Evolutionary conservation across 139 green algal genomes (phyloP).

Genomic region (Haematococcus lacustris): DNA sequence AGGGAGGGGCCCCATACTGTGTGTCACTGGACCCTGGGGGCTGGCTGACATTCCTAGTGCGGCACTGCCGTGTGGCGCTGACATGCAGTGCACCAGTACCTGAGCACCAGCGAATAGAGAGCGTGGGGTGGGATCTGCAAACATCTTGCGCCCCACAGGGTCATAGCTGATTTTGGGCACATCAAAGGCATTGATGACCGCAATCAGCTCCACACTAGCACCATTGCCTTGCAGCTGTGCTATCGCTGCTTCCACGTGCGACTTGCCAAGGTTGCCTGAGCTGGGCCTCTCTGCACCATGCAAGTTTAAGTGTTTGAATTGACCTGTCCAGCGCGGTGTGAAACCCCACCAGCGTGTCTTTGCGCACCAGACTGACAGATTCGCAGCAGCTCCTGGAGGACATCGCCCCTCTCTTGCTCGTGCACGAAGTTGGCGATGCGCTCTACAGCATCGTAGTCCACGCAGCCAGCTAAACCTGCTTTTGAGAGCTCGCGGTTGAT

Average conservation of each 20-base stretch:
- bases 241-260: slow-evolving; percentile 2
- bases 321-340: neutral
- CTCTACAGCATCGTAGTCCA: neutral
- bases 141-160: slow-evolving; percentile 46
- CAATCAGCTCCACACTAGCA: slow-evolving; percentile 19
- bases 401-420: neutral
- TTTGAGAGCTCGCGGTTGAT: no score
- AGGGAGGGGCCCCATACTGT: no score
- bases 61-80: neutral
- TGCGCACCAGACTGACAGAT: slow-evolving; percentile 6
- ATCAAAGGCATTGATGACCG: slow-evolving; percentile 50
- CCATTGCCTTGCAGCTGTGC: slow-evolving; percentile 1
- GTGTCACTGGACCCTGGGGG: no score
- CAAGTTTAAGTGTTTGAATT: neutral
- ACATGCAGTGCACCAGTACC: slow-evolving; percentile 5
- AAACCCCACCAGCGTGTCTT: neutral
- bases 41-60: no score
- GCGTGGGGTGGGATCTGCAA: slow-evolving; percentile 26
- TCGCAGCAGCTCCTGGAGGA: neutral
- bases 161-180: slow-evolving; percentile 56
- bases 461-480: slow-evolving; percentile 4
- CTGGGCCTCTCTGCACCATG: neutral
- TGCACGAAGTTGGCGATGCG: neutral
- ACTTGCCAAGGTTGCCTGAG: neutral
- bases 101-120: slow-evolving; percentile 18